phyloP scores from a whole-genome alignment of 1,139 yeast genomes.

The Fermentozyma sake region DNA sequence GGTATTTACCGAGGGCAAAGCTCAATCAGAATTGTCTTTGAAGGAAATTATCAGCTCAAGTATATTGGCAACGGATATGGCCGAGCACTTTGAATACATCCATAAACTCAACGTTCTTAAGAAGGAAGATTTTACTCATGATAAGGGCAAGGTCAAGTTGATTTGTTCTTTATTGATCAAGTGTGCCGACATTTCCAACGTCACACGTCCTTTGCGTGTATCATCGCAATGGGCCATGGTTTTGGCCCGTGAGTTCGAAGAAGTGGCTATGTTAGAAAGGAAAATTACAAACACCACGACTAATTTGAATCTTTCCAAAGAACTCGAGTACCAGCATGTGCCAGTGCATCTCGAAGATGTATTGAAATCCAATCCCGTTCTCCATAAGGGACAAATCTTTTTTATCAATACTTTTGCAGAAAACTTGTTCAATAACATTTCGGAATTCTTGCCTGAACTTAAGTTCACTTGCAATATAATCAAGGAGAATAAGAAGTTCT shows the following conservation, averaged over 20 bases:
- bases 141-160: conserved; percentile 36
- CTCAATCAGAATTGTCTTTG: conserved; percentile 14
- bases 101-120: conserved; percentile 34
- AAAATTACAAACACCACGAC: conserved; percentile 17
- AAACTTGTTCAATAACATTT: conserved; percentile 64
- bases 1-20: conserved; percentile 10
- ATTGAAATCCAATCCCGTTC: conserved; percentile 40
- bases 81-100: conserved; percentile 76
- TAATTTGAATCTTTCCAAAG: conserved; percentile 7
- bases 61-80: conserved; percentile 93
- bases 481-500: conserved; percentile 39
- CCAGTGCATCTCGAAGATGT: conserved; percentile 33
- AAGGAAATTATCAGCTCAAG: conserved; percentile 37
- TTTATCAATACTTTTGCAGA: conserved; percentile 81
- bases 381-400: conserved; percentile 77
- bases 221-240: conserved; percentile 86
- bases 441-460: conserved; percentile 53
- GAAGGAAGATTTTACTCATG: conserved; percentile 17
- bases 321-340: conserved; percentile 24
- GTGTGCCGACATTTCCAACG: conserved; percentile 94
- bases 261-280: conserved; percentile 54
- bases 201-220: conserved; percentile 70
- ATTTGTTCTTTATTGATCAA: conserved; percentile 70
- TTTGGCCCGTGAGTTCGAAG: conserved; percentile 71
- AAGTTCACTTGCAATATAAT: conserved; percentile 48